Conservation (phyloP, 768 basidiomycete genomes). For the Butyriboletus loyo region DNA sequence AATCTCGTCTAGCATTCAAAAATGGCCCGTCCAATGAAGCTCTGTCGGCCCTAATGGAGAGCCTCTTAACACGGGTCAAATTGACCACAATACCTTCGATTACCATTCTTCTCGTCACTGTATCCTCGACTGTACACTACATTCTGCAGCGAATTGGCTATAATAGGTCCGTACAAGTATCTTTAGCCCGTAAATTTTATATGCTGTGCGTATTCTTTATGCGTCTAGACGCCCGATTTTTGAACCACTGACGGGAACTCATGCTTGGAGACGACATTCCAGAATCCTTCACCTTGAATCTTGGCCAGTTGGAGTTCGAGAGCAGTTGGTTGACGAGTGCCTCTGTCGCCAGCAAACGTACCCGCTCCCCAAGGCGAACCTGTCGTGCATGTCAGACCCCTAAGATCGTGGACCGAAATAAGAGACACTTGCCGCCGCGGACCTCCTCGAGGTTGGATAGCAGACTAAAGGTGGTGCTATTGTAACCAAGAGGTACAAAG, state of each 20-base stretch:
- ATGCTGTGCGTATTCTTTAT: background rate
- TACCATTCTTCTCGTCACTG: no score
- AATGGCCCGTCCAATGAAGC: no score
- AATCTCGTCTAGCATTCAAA: no score
- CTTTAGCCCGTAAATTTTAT: slow-evolving; percentile 20
- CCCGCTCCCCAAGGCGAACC: slow-evolving; percentile 80
- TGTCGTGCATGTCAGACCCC: slow-evolving; percentile 18
- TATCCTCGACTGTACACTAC: background rate
- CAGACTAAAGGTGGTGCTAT: slow-evolving; percentile 41
- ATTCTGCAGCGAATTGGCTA: background rate
- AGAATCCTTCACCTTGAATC: slow-evolving; percentile 35
- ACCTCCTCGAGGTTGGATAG: slow-evolving; percentile 45
- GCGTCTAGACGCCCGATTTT: no score
- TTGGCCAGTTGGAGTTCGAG: slow-evolving; percentile 52
- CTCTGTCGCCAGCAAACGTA: slow-evolving; percentile 49
- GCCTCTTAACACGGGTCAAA: no score
- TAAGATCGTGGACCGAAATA: background rate
- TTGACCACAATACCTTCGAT: no score
- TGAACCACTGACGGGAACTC: no score
- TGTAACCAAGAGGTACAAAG: slow-evolving; percentile 73
- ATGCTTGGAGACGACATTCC: slow-evolving; percentile 39
- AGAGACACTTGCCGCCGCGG: slow-evolving; percentile 50
- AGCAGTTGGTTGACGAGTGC: slow-evolving; percentile 44
- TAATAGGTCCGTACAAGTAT: background rate
- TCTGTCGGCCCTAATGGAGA: no score